Conservation (phyloP, 768 basidiomycete genomes). For the Vishniacozyma victoriae region DNA sequence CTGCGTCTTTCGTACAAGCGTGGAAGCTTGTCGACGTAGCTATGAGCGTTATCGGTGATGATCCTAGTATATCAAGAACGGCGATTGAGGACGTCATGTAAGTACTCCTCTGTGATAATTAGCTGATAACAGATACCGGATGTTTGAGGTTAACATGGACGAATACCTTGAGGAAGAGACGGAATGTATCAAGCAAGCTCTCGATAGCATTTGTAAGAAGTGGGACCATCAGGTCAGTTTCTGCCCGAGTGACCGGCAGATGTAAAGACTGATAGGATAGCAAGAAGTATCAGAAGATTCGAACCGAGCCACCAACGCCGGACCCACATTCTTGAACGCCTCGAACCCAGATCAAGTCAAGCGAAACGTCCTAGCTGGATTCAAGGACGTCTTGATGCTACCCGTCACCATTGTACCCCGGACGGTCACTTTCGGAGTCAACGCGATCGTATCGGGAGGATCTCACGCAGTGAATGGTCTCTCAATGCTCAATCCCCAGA, state of each 20-base stretch:
- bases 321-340: conserved; percentile 65
- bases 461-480: conserved; percentile 75
- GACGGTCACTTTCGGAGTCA: conserved; percentile 52
- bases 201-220: conserved; percentile 66
- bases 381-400: conserved; percentile 78
- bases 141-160: conserved; percentile 97
- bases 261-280: conserved; percentile 17
- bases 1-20: conserved; percentile 81
- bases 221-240: conserved; percentile 59
- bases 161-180: conserved; percentile 94
- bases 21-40: conserved; percentile 80
- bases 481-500: conserved; percentile 80
- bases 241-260: conserved; percentile 3
- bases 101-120: conserved; percentile 48
- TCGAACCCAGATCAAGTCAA: conserved; percentile 88
- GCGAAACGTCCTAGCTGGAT: conserved; percentile 83
- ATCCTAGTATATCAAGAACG: conserved; percentile 6
- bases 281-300: no score
- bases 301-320: conserved; percentile 3
- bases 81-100: conserved; percentile 76
- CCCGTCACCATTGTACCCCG: conserved; percentile 96
- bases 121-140: conserved; percentile 60
- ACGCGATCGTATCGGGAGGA: conserved; percentile 59
- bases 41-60: conserved; percentile 52
- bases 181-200: conserved; percentile 66